These are phyloP conservation scores for Penicillium sp. DNA, from an alignment of 2,329 filamentous ascomycete species.

Conservation along the genomic window DNA sequence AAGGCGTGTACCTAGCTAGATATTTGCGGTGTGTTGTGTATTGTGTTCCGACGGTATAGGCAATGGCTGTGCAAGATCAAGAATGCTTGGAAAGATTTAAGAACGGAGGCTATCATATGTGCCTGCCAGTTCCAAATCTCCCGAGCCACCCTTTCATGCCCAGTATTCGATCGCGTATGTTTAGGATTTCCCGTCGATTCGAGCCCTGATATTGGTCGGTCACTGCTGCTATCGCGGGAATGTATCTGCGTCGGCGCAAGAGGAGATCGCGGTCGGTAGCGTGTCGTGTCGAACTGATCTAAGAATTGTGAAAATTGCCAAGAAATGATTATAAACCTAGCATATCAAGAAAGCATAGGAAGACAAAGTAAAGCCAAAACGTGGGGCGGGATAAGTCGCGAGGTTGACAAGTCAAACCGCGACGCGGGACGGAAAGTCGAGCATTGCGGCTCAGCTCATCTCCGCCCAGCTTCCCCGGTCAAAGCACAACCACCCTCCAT, in stretches of 20 bases:
- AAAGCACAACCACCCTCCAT: neutral
- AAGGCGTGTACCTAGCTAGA: no score
- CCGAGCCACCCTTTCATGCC: neutral
- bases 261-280: neutral
- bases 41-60: no score
- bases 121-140: neutral
- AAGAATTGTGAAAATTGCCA: neutral
- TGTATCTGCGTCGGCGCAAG: neutral
- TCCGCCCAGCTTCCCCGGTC: neutral
- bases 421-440: slow-evolving; percentile 2
- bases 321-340: fast-evolving
- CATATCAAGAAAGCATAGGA: neutral
- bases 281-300: neutral
- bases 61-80: neutral
- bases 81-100: neutral
- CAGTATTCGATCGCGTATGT: neutral
- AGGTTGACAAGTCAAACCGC: slow-evolving; percentile 5
- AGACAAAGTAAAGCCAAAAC: neutral
- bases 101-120: neutral
- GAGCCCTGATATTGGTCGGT: neutral
- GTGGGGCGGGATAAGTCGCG: neutral
- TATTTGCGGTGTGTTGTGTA: no score
- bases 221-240: neutral
- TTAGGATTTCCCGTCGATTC: neutral
- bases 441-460: slow-evolving; percentile 21